Evolutionary conservation across 1,284 basidiomycete species (phyloP), one percentile per base, ranked within the genome.

Genomic region (Leccinum variabile): DNA sequence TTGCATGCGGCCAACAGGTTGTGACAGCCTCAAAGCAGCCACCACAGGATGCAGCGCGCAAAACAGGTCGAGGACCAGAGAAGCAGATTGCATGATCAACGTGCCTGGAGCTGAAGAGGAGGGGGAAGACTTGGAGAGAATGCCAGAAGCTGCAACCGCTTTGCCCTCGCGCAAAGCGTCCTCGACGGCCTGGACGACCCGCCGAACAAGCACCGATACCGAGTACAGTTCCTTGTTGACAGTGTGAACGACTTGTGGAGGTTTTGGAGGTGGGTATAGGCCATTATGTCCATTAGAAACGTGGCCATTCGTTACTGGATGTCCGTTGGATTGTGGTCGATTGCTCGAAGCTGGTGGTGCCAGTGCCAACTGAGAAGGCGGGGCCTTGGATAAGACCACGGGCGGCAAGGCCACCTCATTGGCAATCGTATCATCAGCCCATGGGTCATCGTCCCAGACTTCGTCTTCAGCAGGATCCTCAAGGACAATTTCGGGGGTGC

Each of bases 21-120:
- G 82, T 39, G 82, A 77, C 44, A 94, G 76, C 30, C 82, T 78
- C 25, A 78, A 70, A 1, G 81, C 77, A 66, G 89, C 89, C 50
- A 83, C 81, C 7, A 90, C 83, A n/a, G 92, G 93, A 74, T 92
- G 89, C 35, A 96, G 77, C 0, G 91, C 92, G 49, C 90, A 86
- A 76, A 90, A 93, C 6, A 98, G 78, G 64, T 96, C 94, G 54
- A 97, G 81, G 3, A 90, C 80, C 35, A 90, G 84, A 1, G 85
- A 78, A 37, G 89, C 83, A 1, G 89, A 81, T 67, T 88, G 84
- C 44, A 83, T 73, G 18, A 93, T 78, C 39, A 87, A 75, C 1
- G 72, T 78, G 11, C 88, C 88, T n/a, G 83, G 79, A 1, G 73
- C 64, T 1, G 68, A 71, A 13, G 64, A 67, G 9, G 76, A 69